These are phyloP conservation scores for Daldinia caldariorum DNA, from an alignment of 495 filamentous ascomycete genomes.

Conservation along the genomic window DNA sequence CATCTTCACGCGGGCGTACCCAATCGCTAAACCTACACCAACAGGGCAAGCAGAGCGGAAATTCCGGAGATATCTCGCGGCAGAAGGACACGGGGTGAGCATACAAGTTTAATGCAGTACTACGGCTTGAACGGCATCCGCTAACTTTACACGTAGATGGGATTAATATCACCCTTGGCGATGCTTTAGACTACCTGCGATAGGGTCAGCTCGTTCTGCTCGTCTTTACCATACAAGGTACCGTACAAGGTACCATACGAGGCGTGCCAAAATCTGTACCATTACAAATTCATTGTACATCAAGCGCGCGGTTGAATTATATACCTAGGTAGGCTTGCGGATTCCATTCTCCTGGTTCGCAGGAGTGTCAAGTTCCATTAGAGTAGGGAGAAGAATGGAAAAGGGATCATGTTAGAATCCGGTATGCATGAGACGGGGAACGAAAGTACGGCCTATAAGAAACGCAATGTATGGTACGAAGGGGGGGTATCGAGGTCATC, in stretches of 20 bases:
- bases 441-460: neutral
- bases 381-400: neutral
- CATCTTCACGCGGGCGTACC: neutral
- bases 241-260: neutral
- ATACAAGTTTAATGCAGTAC: neutral
- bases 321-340: slow-evolving; percentile 5
- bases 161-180: slow-evolving; percentile 13
- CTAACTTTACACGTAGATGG: slow-evolving; percentile 30
- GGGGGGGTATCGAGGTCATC: neutral
- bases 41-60: slow-evolving; percentile 78
- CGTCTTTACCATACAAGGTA: neutral
- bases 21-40: slow-evolving; percentile 22
- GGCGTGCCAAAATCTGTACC: slow-evolving; percentile 15
- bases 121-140: neutral
- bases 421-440: neutral
- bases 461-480: neutral
- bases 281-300: slow-evolving; percentile 26
- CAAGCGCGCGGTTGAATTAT: slow-evolving; percentile 12
- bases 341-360: slow-evolving; percentile 2
- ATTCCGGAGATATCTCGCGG: slow-evolving; percentile 74
- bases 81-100: slow-evolving; percentile 86
- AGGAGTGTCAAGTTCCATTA: neutral
- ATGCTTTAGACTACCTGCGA: neutral
- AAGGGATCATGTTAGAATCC: slow-evolving; percentile 1
- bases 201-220: slow-evolving; percentile 5